These are phyloP conservation scores for Rhizopus delemar DNA, from an alignment of 371 early-diverging fungal species.

Conservation along the genomic window DNA sequence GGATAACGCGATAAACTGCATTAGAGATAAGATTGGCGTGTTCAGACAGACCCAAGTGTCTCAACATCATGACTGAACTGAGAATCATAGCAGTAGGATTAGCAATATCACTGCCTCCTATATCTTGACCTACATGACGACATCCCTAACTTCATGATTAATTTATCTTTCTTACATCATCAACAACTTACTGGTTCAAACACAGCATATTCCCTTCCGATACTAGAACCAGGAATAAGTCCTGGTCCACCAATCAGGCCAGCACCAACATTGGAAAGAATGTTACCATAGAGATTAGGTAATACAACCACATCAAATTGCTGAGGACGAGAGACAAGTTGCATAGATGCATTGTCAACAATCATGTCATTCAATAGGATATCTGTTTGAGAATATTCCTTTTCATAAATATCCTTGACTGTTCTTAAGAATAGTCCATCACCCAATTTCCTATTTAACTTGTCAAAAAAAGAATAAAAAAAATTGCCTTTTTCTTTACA, in stretches of 20 bases:
- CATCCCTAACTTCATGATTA: slow-evolving; percentile 57
- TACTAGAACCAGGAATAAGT: slow-evolving; percentile 92
- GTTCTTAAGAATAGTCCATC: slow-evolving; percentile 96
- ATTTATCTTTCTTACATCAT: background rate
- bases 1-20: slow-evolving; percentile 57
- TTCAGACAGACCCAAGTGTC: slow-evolving; percentile 84
- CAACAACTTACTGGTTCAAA: slow-evolving; percentile 80
- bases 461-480: background rate
- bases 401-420: slow-evolving; percentile 41
- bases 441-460: slow-evolving; percentile 78
- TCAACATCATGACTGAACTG: slow-evolving; percentile 89
- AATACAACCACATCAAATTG: slow-evolving; percentile 98
- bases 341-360: slow-evolving; percentile 98
- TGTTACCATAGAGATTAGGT: slow-evolving; percentile 98
- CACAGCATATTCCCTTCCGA: slow-evolving; percentile 93
- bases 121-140: slow-evolving; percentile 94
- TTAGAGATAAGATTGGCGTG: slow-evolving; percentile 83
- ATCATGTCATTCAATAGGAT: slow-evolving; percentile 96
- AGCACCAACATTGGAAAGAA: slow-evolving; percentile 94
- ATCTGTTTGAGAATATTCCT: slow-evolving; percentile 84
- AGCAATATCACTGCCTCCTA: slow-evolving; percentile 89
- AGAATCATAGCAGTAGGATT: slow-evolving; percentile 93
- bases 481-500: slow-evolving; percentile 51
- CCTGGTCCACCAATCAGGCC: slow-evolving; percentile 96
- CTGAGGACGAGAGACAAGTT: slow-evolving; percentile 92